Evolutionary conservation across 108 stramenopile genomes (phyloP), one percentile per base, ranked within the genome.

Genomic region (Fistulifera pelliculosa): DNA sequence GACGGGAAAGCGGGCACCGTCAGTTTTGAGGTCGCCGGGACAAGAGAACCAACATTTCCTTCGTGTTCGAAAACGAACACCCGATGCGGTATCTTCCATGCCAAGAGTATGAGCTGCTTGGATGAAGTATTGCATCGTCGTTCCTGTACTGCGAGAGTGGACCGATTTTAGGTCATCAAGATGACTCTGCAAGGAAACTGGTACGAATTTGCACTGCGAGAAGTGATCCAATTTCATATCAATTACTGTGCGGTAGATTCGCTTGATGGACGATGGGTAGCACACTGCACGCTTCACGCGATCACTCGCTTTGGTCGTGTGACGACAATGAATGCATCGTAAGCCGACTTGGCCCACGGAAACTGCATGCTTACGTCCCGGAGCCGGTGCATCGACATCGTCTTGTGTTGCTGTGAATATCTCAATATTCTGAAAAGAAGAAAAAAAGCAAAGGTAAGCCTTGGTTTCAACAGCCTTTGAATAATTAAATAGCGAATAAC

Each of bases 171-270:
- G 57, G 21, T 85, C 80, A 39, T 75, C 61, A 13, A 93, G 66
- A 19, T 72, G 66, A 15, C 68, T 62, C 66, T 88, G 88, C 47
- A 93, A 52, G 0, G 54, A 58, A 17, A 41, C 40, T n/a, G 91
- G 91, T 12, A 93, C 87, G 39, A 84, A 85, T 15, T 74, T 83
- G 62, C 91, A 93, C 18, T 66, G 69, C 41, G 67, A 66, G 56
- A 93, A 89, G 66, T 93, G 91, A 59, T 93, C 91, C 5, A 93
- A 67, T 57, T 93, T 93, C 91, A 93, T 93, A 38, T 93, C 91
- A 58, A 89, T 93, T n/a, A 93, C 83, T 15, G 91, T 83, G 0
- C 90, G 71, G 75, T 93, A 93, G 43, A 93, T 93, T 4, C 91
- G 73, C 42, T 82, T 80, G 56, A 86, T 83, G 3, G 81, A 81